Evolutionary conservation across 2,329 filamentous ascomycete species (phyloP).

Genomic region (Iodosphaeria phyllophila): DNA sequence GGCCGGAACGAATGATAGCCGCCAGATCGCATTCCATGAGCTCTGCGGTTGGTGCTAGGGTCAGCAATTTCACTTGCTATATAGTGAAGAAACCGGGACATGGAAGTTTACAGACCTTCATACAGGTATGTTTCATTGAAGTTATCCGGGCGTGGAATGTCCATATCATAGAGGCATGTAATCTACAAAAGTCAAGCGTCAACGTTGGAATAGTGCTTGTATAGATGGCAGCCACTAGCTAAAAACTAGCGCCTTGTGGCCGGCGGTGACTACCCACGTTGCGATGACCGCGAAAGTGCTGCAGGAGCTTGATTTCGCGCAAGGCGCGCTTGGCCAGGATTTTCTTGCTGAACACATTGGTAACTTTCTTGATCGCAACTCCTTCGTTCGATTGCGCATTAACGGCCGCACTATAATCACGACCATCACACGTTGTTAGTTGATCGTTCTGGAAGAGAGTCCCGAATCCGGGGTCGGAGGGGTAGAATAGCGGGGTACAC

Average conservation of each 20-base stretch:
- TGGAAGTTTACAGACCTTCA: constrained; percentile 48
- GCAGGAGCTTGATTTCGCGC: constrained; percentile 94
- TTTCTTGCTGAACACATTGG: constrained; percentile 99
- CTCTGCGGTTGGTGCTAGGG: constrained; percentile 33
- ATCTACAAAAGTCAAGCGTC: constrained; percentile 40
- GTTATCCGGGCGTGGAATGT: constrained; percentile 89
- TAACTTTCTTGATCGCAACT: constrained; percentile 98
- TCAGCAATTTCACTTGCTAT: constrained; percentile 4
- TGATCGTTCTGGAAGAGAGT: too few relatives aligned
- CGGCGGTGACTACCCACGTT: constrained; percentile 36
- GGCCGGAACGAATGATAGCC: constrained; percentile 91
- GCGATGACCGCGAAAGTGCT: constrained; percentile 86
- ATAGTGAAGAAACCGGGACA: neutral
- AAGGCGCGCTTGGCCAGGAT: constrained; percentile 95
- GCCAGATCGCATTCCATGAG: constrained; percentile 98
- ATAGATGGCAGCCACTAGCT: neutral
- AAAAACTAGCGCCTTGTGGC: constrained; percentile 1
- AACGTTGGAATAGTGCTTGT: neutral
- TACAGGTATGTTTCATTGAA: constrained; percentile 99
- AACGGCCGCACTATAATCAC: constrained; percentile 74
- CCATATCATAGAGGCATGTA: constrained; percentile 98
- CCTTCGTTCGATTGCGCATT: constrained; percentile 84
- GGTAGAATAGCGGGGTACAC: neutral
- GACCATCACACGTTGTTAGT: too few relatives aligned
- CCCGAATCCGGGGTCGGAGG: too few relatives aligned